Base-by-base conservation (phyloP, 192 early-diverging fungal genomes). In the Haplosporangium gracile region DNA sequence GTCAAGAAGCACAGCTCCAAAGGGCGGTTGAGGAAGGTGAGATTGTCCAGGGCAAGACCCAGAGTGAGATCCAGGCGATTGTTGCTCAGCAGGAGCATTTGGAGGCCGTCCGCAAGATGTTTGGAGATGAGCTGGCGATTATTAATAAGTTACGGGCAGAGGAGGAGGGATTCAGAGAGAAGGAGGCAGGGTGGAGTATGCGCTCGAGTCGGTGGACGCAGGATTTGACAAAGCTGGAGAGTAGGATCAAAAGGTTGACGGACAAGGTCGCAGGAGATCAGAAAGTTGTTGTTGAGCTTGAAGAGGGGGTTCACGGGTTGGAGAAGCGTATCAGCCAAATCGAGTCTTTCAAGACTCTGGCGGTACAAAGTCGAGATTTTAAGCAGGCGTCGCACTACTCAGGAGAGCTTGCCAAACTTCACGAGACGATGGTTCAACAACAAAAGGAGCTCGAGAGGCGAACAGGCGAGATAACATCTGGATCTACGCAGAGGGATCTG, bases 291-390 rank as follows among this genome's bases (percentile, higher is more conserved):
- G 38, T 39, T 26, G 71, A 70, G 10, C 32, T 77, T n/a, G 75
- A 74, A 42, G 43, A 65, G 24, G 75, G 72, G 9, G 24, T 86
- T 5, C 65, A 86, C 5, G 69, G 71, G 15, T 26, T 34, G 4
- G 53, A 86, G 39, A 77, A 78, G 68, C 78, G 75, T 2, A 63
- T 77, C 24, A 40, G 20, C 15, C 71, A 72, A 15, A 20, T 60
- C 4, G 84, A 86, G 26, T 74, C 79, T 0, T 47, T 80, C 18
- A 86, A 86, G 40, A 57, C 29, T 13, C 36, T 81, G 9, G 75
- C 84, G 13, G 79, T 86, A 8, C 84, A 78, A 70, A 75, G 84
- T 15, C 75, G 84, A 15, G 84, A 86, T 72, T 86, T 86, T n/a
- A 80, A 78, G 49, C 79, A 86, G 38, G 84, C 84, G 10, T 76